phyloP scores from a whole-genome alignment of 2,329 filamentous ascomycete species.

The Pseudocercospora pini-densiflorae region DNA sequence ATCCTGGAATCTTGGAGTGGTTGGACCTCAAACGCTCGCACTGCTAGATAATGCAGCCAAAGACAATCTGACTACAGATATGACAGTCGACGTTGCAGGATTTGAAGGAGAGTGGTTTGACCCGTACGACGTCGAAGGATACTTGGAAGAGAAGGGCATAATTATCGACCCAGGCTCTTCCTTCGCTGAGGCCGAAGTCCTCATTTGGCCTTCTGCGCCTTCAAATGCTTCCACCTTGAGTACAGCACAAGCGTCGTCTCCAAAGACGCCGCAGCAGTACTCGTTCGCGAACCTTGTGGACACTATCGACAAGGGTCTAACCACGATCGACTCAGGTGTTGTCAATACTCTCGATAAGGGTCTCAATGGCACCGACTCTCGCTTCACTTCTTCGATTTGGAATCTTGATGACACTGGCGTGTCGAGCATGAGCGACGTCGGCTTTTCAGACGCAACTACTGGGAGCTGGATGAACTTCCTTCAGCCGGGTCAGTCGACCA shows the following conservation, averaged over 20 bases:
- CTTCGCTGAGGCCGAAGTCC: slow-evolving; percentile 61
- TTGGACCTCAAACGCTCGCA: slow-evolving; percentile 37
- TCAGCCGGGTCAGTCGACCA: slow-evolving; percentile 25
- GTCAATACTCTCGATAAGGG: no score
- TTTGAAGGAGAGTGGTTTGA: slow-evolving; percentile 80
- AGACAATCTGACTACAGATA: slow-evolving; percentile 35
- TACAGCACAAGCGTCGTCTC: neutral
- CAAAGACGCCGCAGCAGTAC: neutral
- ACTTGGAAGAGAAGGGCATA: slow-evolving; percentile 68
- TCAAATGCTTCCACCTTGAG: slow-evolving; percentile 1
- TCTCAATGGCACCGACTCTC: no score
- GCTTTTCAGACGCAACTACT: slow-evolving; percentile 30
- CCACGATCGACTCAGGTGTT: no score
- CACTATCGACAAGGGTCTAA: no score
- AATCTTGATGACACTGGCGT: slow-evolving; percentile 15
- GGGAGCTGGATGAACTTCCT: slow-evolving; percentile 38
- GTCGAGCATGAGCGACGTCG: slow-evolving; percentile 25
- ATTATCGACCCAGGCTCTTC: slow-evolving; percentile 65
- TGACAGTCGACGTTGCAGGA: slow-evolving; percentile 60
- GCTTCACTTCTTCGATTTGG: neutral
- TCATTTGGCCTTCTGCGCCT: neutral
- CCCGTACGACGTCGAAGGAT: slow-evolving; percentile 74
- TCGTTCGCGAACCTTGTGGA: no score
- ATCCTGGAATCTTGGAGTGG: slow-evolving; percentile 35
- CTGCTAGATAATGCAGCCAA: slow-evolving; percentile 33